phyloP scores from a whole-genome alignment of 2,329 filamentous ascomycete genomes.

The Colletotrichum abscissum region DNA sequence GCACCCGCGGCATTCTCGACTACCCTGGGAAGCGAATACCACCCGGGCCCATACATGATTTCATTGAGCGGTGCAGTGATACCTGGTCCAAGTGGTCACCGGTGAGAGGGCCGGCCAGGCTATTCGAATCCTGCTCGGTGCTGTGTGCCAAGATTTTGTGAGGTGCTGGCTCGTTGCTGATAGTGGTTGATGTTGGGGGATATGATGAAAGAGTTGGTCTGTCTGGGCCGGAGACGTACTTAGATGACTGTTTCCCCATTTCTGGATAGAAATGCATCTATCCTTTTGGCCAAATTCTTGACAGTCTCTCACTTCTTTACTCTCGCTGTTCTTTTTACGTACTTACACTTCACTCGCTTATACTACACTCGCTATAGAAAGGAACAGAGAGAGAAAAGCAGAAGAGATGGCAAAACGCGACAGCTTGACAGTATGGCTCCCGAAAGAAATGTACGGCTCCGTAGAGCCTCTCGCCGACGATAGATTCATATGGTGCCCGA shows the following conservation, averaged over 20 bases:
- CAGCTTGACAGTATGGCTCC: conserved; percentile 29
- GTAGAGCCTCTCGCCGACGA: conserved; percentile 29
- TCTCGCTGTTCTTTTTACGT: not conserved
- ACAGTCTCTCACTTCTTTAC: too few relatives aligned
- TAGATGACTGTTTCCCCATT: not conserved
- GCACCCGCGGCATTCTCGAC: not conserved
- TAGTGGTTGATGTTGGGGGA: not conserved
- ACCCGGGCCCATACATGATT: conserved; percentile 34
- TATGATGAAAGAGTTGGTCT: not conserved
- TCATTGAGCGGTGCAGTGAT: conserved; percentile 8
- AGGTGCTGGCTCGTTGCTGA: not conserved
- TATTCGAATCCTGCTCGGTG: not conserved
- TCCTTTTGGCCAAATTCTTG: not conserved
- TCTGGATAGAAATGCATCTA: not conserved
- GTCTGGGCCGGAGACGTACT: not conserved
- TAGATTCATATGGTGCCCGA: conserved; percentile 27
- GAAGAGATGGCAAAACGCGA: conserved; percentile 18
- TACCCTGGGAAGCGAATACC: conserved; percentile 10
- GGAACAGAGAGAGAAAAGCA: not conserved
- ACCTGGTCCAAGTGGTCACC: too few relatives aligned
- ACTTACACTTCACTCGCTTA: conserved; percentile 9
- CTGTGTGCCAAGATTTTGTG: not conserved
- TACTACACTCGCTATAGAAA: conserved; percentile 1
- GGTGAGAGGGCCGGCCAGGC: not conserved
- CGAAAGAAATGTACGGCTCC: conserved; percentile 31